A percentile compares a stretch with the other conserved stretches of the same genome.
Evolutionary conservation across 164 flowering plant species (phyloP).

Genomic region (Platanus orientalis): DNA sequence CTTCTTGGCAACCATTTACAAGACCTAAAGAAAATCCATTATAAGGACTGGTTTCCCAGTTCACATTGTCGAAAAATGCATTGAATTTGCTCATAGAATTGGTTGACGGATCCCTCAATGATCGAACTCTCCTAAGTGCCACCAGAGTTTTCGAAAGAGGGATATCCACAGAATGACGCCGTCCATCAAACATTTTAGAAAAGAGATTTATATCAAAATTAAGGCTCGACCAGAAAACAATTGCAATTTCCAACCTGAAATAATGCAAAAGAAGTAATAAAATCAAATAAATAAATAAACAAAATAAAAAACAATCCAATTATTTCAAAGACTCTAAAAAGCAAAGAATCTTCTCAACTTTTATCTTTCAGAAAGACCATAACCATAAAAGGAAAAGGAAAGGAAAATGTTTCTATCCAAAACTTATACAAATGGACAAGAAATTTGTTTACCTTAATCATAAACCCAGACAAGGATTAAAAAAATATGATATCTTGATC

Average conservation of each 20-base stretch:
- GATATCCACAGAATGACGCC: conserved; percentile 84
- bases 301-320: too few species aligned
- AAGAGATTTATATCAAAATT: not conserved
- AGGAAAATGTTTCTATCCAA: too few species aligned
- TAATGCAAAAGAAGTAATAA: not conserved
- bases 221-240: conserved; percentile 10
- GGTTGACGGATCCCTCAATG: conserved; percentile 87
- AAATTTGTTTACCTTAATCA: too few species aligned
- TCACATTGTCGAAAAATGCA: conserved; percentile 44
- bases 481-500: not conserved
- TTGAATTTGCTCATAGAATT: conserved; percentile 68
- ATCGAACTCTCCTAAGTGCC: conserved; percentile 84
- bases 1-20: conserved; percentile 23
- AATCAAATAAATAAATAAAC: too few species aligned
- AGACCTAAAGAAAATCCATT: conserved; percentile 52
- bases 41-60: conserved; percentile 68
- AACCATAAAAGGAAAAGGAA: not conserved
- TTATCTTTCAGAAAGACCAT: too few species aligned
- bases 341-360: too few species aligned
- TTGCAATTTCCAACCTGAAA: conserved; percentile 16
- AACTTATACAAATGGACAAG: too few species aligned
- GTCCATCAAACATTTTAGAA: conserved; percentile 48
- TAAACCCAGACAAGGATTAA: not conserved
- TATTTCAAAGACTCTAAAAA: too few species aligned
- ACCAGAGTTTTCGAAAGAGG: conserved; percentile 78